Base-by-base conservation (phyloP, 768 basidiomycete species). In the Termitomyces sp. region DNA sequence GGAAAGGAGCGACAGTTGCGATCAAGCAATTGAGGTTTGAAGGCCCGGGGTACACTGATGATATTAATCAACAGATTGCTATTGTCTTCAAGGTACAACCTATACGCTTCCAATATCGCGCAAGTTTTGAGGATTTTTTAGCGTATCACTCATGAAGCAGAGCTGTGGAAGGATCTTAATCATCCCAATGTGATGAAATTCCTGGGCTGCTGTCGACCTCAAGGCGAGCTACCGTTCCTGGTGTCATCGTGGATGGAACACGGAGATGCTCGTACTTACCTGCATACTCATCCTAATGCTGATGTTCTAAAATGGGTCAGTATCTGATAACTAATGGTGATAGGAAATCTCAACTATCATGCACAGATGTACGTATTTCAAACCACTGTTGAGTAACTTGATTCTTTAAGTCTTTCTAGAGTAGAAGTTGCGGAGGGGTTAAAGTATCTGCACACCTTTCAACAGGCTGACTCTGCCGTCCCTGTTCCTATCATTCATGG, bases 371-470 rank as follows among this genome's bases (percentile, higher is more conserved):
- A 55, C 7, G 39, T 32, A 32, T 40, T 18, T 2, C 24, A 28
- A 32, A 28, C 12, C 3, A n/a, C 16, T 28, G n/a, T 4, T 9
- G 18, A 15, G 24, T 54, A 18, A 13, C 39, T 32, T 18, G 16
- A 28, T 24, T 39, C 15, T 36, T 8, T 3, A 48, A 38, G 24
- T 7, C 54, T 42, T 32, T n/a, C 13, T n/a, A 55, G 54, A 15
- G 39, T 55, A 16, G 18, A 55, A 28, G 53, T 54, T 28, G 53
- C 53, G 5, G 53, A 54, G 40, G 53, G 53, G 24, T 40, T 54
- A 12, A 54, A 54, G 39, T 54, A 54, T 18, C 53, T 54, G 24
- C 53, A 54, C 53, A 28, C 39, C n/a, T 54, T 54, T 39, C 38
- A 24, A 15, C 20, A 7, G 24, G 22, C 38, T 40, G 18, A 40